phyloP scores from a whole-genome alignment of 345 rosid species.

The Eucalyptus erythrocorys region DNA sequence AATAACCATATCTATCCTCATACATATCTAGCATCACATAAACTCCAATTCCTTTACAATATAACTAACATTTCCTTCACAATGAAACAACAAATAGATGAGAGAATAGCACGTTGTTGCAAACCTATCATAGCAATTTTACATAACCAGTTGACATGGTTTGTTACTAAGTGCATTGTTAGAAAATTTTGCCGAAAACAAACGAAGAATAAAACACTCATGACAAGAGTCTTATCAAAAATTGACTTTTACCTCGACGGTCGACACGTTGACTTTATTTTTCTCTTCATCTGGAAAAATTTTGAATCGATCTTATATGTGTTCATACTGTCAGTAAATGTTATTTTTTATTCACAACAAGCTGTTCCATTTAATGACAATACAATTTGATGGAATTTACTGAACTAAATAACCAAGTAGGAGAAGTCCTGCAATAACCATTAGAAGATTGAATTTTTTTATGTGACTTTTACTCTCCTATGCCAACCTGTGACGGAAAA shows the following conservation, averaged over 20 bases:
- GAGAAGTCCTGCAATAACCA: background rate
- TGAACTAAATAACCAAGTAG: background rate
- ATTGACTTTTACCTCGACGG: background rate
- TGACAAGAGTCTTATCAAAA: background rate
- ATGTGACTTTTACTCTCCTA: background rate
- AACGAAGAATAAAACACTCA: background rate
- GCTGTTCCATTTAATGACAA: background rate
- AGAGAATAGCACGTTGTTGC: background rate
- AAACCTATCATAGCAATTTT: background rate
- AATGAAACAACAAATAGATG: background rate
- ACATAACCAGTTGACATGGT: background rate
- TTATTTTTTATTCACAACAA: background rate
- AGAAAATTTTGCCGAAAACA: background rate
- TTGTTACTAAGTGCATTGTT: background rate
- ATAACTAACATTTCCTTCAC: background rate
- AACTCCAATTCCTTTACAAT: background rate
- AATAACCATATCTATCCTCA: background rate
- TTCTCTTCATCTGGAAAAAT: background rate
- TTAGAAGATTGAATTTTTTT: background rate
- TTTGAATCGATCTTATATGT: background rate
- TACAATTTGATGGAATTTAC: background rate
- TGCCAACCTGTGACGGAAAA: background rate
- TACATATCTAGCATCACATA: background rate
- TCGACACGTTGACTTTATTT: background rate
- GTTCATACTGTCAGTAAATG: accelerated